These are phyloP conservation scores for Alternaria arborescens DNA, from an alignment of 2,329 filamentous ascomycete genomes.

Conservation along the genomic window DNA sequence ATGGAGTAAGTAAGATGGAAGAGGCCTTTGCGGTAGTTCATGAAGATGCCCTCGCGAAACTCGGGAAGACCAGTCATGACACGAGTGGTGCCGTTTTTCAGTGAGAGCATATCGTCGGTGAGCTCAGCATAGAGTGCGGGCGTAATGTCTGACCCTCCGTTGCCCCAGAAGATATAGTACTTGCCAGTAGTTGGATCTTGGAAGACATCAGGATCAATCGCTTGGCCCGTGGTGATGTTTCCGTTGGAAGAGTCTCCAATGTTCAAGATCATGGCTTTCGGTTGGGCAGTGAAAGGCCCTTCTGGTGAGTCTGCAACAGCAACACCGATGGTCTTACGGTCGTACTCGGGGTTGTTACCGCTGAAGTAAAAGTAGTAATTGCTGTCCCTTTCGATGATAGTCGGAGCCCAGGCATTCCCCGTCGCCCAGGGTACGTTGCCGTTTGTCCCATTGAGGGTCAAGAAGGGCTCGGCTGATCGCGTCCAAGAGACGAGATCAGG, in stretches of 20 bases:
- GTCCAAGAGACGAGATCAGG: conserved; percentile 39
- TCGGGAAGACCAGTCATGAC: conserved; percentile 28
- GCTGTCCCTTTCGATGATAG: conserved; percentile 32
- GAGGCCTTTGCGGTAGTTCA: conserved; percentile 35
- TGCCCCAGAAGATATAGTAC: conserved; percentile 44
- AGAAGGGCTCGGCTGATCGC: conserved; percentile 30
- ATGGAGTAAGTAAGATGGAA: conserved; percentile 42
- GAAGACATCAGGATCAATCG: conserved; percentile 39
- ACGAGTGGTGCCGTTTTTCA: conserved; percentile 25
- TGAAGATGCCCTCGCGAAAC: conserved; percentile 39
- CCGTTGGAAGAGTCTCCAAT: conserved; percentile 22
- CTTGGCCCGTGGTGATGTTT: conserved; percentile 31
- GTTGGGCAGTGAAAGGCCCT: conserved; percentile 37
- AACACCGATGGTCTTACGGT: conserved; percentile 42
- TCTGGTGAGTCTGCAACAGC: conserved; percentile 33
- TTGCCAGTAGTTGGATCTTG: conserved; percentile 33
- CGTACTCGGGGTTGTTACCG: conserved; percentile 35
- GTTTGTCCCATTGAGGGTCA: conserved; percentile 38
- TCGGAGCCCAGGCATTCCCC: conserved; percentile 41
- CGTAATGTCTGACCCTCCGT: conserved; percentile 13
- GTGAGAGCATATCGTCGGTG: conserved; percentile 32
- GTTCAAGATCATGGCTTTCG: conserved; percentile 39
- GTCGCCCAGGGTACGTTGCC: conserved; percentile 42
- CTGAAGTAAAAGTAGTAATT: conserved; percentile 45
- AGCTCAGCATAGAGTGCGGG: conserved; percentile 33